Base-by-base conservation (phyloP, 768 basidiomycete species). In the Porpolomopsis calyptriformis region DNA sequence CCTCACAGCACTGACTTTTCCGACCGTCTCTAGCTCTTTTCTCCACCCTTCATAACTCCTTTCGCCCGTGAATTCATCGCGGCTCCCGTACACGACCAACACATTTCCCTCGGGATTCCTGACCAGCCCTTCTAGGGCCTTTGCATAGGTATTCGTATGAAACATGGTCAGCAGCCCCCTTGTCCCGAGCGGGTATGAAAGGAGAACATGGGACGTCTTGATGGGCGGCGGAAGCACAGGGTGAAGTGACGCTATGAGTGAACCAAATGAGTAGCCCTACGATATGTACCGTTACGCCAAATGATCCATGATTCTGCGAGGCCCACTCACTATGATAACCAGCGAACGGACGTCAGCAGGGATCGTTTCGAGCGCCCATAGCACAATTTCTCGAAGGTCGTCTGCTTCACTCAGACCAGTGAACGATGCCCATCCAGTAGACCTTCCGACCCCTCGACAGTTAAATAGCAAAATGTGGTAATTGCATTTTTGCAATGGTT, bases 191-290 rank as follows among this genome's bases (percentile, higher is more conserved):
- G 87, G 87, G 56, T 90, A 89, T 2, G 86, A 88, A 18, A 90
- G 61, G 33, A 90, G 58, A 37, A 87, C 64, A 58, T 87, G 82
- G 10, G 73, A 73, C 0, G 76, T 80, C 55, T 65, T 69, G 37
- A 81, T 57, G n/a, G 64, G 62, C 14, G 67, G 54, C 0, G 68
- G 63, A 2, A 80, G 62, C 2, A 76, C 55, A 0, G 83, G 79
- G 47, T 78, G 77, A 49, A 84, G 62, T 6, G 84, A 83, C 9
- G 75, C 74, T 29, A 85, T 78, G 25, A 91, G 67, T 2, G 83
- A 77, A 1, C 87, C 87, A 69, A 88, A 69, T 8, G 87, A 90
- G 61, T 91, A 91, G 4, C 85, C 85, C 84, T 87, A 42, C 22
- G 24, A n/a, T n/a, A 43, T 36, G 23, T 52, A 43, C 11, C 52